These are phyloP conservation scores for Rhizopus microsporus DNA, from an alignment of 371 early-diverging fungal species.

Conservation along the genomic window DNA sequence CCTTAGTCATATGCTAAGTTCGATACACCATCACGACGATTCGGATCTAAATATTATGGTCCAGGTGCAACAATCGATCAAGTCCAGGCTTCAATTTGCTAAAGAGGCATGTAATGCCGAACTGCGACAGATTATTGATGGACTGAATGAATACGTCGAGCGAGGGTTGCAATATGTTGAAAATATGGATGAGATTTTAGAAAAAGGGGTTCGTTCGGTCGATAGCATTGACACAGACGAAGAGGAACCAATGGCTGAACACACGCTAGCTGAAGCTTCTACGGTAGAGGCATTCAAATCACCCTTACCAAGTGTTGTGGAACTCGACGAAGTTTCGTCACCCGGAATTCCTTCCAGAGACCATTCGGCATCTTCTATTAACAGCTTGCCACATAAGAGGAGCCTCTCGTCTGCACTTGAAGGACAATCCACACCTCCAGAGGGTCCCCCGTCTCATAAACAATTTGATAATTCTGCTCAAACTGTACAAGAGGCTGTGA, in stretches of 20 bases:
- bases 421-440: not conserved
- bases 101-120: constrained; percentile 50
- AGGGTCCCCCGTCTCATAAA: not conserved
- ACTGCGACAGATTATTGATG: constrained; percentile 65
- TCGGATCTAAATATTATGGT: constrained; percentile 7
- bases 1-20: constrained; percentile 24
- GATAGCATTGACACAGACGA: constrained; percentile 26
- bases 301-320: constrained; percentile 17
- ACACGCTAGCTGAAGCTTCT: not conserved
- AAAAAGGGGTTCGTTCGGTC: constrained; percentile 25
- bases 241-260: constrained; percentile 15
- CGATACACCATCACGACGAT: not conserved
- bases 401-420: constrained; percentile 20
- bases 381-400: constrained; percentile 29
- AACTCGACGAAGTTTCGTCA: constrained; percentile 15
- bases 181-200: constrained; percentile 36
- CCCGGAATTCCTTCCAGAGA: not conserved
- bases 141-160: constrained; percentile 73
- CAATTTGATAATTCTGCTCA: not conserved
- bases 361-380: constrained; percentile 2
- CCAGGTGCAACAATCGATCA: constrained; percentile 39
- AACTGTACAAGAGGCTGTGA: not conserved
- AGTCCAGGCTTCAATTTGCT: constrained; percentile 41
- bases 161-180: constrained; percentile 63
- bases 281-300: not conserved